These are phyloP conservation scores for Talaromyces sp. DNA, from an alignment of 2,329 filamentous ascomycete genomes.

Conservation along the genomic window DNA sequence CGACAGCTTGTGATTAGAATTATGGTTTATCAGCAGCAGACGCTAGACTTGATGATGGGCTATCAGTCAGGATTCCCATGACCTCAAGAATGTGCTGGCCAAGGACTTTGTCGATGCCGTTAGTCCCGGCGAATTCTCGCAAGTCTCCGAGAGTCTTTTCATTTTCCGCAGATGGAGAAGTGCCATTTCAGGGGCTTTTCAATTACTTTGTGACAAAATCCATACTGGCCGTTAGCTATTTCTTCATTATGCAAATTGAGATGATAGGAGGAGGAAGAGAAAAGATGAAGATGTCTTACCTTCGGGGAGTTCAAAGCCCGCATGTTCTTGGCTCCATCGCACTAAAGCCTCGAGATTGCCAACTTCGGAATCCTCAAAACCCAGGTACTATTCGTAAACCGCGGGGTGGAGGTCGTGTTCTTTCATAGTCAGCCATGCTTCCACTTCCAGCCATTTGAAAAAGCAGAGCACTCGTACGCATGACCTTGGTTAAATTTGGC, in stretches of 20 bases:
- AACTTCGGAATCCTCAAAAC: neutral
- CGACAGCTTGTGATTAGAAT: too few relatives aligned
- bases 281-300: too few relatives aligned
- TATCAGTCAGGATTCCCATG: neutral
- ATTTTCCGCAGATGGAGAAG: neutral
- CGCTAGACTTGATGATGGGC: neutral
- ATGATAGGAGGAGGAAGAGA: too few relatives aligned
- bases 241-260: too few relatives aligned
- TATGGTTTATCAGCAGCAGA: neutral
- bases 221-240: neutral
- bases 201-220: neutral
- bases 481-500: neutral
- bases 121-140: neutral
- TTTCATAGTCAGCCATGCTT: neutral
- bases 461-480: neutral
- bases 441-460: neutral
- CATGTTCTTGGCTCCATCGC: neutral
- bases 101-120: neutral
- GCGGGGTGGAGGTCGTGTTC: neutral
- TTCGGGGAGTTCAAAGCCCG: neutral
- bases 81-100: neutral
- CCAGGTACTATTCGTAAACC: neutral
- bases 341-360: neutral
- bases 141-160: neutral
- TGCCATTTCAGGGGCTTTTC: neutral